A percentile compares a stretch with the other conserved stretches of the same genome.
Evolutionary conservation across 441 rosid genomes (phyloP).

Genomic region (Eruca vesicaria): DNA sequence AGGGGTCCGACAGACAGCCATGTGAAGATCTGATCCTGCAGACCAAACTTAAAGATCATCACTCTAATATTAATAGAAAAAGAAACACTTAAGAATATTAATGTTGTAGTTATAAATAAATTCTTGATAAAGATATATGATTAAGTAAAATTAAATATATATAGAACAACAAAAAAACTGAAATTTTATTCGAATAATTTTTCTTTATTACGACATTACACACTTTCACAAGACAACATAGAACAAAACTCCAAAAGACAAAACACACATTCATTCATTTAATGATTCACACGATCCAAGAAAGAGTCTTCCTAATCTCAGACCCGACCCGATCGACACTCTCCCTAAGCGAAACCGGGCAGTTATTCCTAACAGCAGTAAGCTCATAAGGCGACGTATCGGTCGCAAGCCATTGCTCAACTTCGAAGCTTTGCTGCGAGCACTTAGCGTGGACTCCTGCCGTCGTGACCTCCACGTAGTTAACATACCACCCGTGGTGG

Average conservation of each 20-base stretch:
- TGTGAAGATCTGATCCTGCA: not conserved
- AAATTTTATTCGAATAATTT: constrained; percentile 1
- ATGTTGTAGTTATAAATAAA: not conserved
- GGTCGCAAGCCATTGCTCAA: constrained; percentile 78
- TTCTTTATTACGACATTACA: constrained; percentile 12
- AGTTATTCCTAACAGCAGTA: constrained; percentile 47
- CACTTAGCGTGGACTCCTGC: constrained; percentile 54
- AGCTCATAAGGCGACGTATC: constrained; percentile 58
- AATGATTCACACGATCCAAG: constrained; percentile 21
- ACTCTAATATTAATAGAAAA: not conserved
- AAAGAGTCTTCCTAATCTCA: constrained; percentile 22
- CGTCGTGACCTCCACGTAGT: constrained; percentile 65
- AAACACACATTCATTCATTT: not conserved
- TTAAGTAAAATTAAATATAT: too few species aligned
- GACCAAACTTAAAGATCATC: not conserved
- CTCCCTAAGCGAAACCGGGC: constrained; percentile 26
- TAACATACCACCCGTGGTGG: constrained; percentile 75
- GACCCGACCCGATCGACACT: constrained; percentile 18
- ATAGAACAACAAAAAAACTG: not conserved
- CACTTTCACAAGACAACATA: constrained; percentile 25
- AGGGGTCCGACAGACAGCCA: not conserved
- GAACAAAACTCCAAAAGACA: constrained; percentile 4
- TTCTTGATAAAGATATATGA: too few species aligned
- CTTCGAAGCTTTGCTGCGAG: constrained; percentile 45
- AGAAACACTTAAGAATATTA: not conserved